Conservation (phyloP, 306 rosid species). For the Glycine soja region DNA sequence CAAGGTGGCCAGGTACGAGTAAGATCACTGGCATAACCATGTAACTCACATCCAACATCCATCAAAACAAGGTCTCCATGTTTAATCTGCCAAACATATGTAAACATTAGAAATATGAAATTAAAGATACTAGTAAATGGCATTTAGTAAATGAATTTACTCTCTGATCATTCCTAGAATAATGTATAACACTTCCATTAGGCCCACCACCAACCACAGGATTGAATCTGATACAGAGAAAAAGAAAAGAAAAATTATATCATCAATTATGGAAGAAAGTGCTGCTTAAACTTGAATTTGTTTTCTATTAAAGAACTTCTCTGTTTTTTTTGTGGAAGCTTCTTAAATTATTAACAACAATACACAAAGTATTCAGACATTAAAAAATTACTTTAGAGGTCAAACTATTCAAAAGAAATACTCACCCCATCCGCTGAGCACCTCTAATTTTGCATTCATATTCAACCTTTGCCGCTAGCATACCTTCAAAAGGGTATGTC, state of each 20-base stretch:
- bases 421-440: constrained; percentile 95
- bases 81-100: constrained; percentile 68
- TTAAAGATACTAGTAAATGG: constrained; percentile 17
- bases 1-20: constrained; percentile 98
- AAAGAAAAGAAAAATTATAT: constrained; percentile 25
- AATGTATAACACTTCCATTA: constrained; percentile 88
- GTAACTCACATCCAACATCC: constrained; percentile 97
- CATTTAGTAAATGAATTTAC: constrained; percentile 57
- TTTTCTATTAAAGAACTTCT: constrained; percentile 36
- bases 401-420: constrained; percentile 42
- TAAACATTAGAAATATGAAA: constrained; percentile 40
- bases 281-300: constrained; percentile 27
- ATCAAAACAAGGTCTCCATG: constrained; percentile 91
- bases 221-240: constrained; percentile 66
- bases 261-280: constrained; percentile 19
- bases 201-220: constrained; percentile 99
- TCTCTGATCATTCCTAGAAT: constrained; percentile 88
- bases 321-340: constrained; percentile 23
- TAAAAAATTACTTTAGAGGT: constrained; percentile 9
- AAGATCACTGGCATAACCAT: constrained; percentile 92
- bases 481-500: constrained; percentile 71
- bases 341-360: constrained; percentile 21
- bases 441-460: constrained; percentile 96
- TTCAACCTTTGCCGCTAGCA: constrained; percentile 87
- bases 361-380: constrained; percentile 5